Evolutionary conservation across 179 eudicot species (phyloP).

Genomic region (Beta macrorhiza): DNA sequence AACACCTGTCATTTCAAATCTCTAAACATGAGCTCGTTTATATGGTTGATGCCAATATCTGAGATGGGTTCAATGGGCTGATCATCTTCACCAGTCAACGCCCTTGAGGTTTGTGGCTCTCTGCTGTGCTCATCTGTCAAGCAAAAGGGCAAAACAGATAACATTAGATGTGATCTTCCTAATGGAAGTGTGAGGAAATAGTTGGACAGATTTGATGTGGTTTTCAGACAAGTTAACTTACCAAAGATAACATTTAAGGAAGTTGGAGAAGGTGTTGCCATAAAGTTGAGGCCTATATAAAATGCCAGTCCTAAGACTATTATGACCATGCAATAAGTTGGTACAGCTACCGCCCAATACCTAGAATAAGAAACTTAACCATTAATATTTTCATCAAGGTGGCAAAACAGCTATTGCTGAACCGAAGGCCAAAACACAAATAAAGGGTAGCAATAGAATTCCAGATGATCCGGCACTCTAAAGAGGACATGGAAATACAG

Average conservation of each 20-base stretch:
- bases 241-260: conserved; percentile 75
- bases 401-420: not conserved
- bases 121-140: conserved; percentile 63
- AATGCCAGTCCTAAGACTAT: conserved; percentile 58
- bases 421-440: not conserved
- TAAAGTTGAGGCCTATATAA: conserved; percentile 84
- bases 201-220: not conserved
- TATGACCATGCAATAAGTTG: conserved; percentile 67
- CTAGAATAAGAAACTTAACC: conserved; percentile 33
- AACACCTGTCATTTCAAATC: conserved; percentile 28
- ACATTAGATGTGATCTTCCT: not conserved
- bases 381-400: not conserved
- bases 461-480: not conserved
- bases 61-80: conserved; percentile 84
- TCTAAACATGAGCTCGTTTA: conserved; percentile 70
- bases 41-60: conserved; percentile 62
- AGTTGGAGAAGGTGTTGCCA: conserved; percentile 83
- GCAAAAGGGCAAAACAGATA: conserved; percentile 16
- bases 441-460: not conserved
- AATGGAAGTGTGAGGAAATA: not conserved
- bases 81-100: conserved; percentile 43
- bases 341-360: conserved; percentile 92
- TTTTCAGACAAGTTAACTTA: conserved; percentile 25
- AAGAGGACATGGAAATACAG: no score
- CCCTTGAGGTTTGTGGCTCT: conserved; percentile 35